A percentile compares a stretch with the other conserved stretches of the same genome.
Conservation (phyloP, 2,329 filamentous ascomycete species). For the Trichophyton schoenleinii region DNA sequence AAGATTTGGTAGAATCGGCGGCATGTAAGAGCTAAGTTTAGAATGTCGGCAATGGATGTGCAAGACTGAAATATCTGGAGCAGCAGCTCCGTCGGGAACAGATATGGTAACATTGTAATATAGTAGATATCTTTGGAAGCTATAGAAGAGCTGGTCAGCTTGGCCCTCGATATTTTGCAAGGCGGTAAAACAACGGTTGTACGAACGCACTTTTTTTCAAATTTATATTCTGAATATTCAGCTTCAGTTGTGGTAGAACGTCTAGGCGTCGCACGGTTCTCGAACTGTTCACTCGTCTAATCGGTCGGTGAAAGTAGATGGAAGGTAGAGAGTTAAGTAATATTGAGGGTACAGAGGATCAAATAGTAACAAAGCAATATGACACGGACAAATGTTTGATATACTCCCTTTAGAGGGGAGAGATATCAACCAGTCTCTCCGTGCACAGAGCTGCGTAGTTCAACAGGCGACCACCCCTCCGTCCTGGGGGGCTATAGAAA, state of each 20-base stretch:
- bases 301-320: not conserved
- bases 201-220: not conserved
- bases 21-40: conserved; percentile 43
- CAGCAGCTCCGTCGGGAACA: conserved; percentile 47
- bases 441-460: not conserved
- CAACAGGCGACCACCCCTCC: conserved; percentile 21
- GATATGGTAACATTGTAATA: conserved; percentile 40
- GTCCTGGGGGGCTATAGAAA: conserved; percentile 19
- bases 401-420: not conserved
- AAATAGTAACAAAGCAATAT: not conserved
- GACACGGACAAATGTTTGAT: not conserved
- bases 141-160: not conserved
- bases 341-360: not conserved
- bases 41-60: conserved; percentile 40
- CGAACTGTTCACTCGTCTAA: not conserved
- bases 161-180: not conserved
- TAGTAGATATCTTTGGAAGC: not conserved
- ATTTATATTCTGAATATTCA: not conserved
- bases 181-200: not conserved
- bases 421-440: not conserved
- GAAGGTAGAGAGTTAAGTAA: not conserved
- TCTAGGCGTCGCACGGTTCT: not conserved
- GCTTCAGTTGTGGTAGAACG: not conserved
- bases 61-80: conserved; percentile 45
- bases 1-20: conserved; percentile 43